Percentiles rank a stretch among this genome's conserved stretches.
Conservation (phyloP, 1,284 basidiomycete genomes). For the Puccinia brachypodii region DNA sequence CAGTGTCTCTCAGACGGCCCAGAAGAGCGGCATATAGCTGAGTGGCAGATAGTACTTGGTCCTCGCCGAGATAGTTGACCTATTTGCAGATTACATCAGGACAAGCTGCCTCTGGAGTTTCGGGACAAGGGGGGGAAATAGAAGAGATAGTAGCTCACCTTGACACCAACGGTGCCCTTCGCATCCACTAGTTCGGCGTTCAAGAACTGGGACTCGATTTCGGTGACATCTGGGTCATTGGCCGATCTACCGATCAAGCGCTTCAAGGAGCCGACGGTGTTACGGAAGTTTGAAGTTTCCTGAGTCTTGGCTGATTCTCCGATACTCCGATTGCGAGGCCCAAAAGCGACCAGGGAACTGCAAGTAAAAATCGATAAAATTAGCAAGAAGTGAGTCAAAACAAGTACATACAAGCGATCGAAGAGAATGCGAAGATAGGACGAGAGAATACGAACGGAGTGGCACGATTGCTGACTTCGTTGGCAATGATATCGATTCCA, state of each 20-base stretch:
- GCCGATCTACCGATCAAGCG: conserved; percentile 77
- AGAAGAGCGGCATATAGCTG: conserved; percentile 84
- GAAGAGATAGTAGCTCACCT: conserved; percentile 63
- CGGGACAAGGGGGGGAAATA: conserved; percentile 46
- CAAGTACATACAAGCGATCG: background rate
- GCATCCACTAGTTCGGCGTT: conserved; percentile 80
- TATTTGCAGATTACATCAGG: conserved; percentile 55
- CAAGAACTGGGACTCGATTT: conserved; percentile 82
- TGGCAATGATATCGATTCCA: conserved; percentile 91
- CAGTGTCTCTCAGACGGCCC: conserved; percentile 80
- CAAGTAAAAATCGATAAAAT: background rate
- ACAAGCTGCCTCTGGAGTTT: conserved; percentile 35
- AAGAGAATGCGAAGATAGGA: background rate
- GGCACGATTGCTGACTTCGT: conserved; percentile 90
- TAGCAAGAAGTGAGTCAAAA: background rate
- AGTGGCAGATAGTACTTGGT: conserved; percentile 72
- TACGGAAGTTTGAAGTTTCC: conserved; percentile 96
- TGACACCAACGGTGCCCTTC: conserved; percentile 73
- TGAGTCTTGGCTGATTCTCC: conserved; percentile 93
- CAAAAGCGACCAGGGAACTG: conserved; percentile 89
- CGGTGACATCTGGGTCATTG: conserved; percentile 69
- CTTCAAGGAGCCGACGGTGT: conserved; percentile 87
- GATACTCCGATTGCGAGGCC: conserved; percentile 78
- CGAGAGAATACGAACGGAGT: conserved; percentile 71
- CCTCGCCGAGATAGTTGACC: conserved; percentile 84